These are phyloP conservation scores for Aspergillus spinulosporus DNA, from an alignment of 2,329 filamentous ascomycete species.

Conservation along the genomic window DNA sequence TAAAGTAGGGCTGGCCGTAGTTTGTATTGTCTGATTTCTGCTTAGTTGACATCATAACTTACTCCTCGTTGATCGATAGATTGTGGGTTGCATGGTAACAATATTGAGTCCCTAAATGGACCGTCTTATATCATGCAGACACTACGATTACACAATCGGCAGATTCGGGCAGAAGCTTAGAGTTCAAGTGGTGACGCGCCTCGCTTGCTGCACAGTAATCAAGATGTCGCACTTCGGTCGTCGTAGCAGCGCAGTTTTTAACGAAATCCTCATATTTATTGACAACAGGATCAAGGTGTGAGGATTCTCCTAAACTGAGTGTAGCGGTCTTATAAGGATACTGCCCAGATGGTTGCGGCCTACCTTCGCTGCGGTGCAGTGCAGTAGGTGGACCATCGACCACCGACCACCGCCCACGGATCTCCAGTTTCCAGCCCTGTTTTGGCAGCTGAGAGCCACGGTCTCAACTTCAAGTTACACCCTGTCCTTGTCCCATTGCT, in stretches of 20 bases:
- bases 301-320: no score
- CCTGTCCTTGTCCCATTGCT: neutral
- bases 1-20: no score
- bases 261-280: no score
- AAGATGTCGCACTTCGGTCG: neutral
- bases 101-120: no score
- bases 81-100: neutral
- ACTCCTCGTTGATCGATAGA: neutral
- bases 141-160: neutral
- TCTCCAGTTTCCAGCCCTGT: neutral
- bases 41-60: neutral
- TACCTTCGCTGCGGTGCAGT: neutral
- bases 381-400: no score
- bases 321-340: no score
- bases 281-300: no score
- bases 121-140: no score
- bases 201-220: neutral
- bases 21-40: neutral
- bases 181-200: no score
- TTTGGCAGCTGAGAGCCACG: neutral
- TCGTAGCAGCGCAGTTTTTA: neutral
- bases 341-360: neutral
- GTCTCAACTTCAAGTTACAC: neutral
- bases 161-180: no score
- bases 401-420: neutral